phyloP scores from a whole-genome alignment of 2,329 filamentous ascomycete species.

The Hirsutella thompsonii region DNA sequence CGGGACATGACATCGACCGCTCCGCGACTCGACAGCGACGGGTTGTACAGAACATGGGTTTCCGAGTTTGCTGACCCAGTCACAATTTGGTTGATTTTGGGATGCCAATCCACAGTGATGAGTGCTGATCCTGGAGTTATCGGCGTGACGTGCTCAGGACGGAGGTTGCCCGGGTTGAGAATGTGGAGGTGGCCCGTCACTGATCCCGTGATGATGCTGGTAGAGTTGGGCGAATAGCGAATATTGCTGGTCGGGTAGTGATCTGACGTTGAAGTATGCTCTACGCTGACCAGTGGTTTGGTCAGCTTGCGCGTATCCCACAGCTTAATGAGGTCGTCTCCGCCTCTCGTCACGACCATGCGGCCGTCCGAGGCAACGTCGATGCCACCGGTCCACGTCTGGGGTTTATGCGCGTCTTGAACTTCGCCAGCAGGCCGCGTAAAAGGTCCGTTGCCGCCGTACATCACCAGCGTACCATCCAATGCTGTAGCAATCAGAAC shows the following conservation, averaged over 20 bases:
- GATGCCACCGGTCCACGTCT: conserved; percentile 85
- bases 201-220: conserved; percentile 82
- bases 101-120: conserved; percentile 81
- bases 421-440: conserved; percentile 73
- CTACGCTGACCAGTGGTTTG: conserved; percentile 64
- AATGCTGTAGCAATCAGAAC: conserved; percentile 71
- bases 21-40: conserved; percentile 66
- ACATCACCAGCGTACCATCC: conserved; percentile 87
- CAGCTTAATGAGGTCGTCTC: conserved; percentile 84
- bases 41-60: conserved; percentile 83
- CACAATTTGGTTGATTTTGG: conserved; percentile 90
- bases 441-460: conserved; percentile 78
- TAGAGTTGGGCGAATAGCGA: conserved; percentile 71
- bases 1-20: conserved; percentile 84
- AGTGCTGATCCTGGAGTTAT: conserved; percentile 77
- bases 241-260: conserved; percentile 81
- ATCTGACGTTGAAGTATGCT: conserved; percentile 70
- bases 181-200: conserved; percentile 79
- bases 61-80: conserved; percentile 87
- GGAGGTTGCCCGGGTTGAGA: conserved; percentile 82
- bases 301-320: conserved; percentile 98
- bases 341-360: conserved; percentile 80
- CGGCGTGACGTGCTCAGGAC: conserved; percentile 70
- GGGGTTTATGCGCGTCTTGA: conserved; percentile 64
- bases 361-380: conserved; percentile 86